Evolutionary conservation across 352 stramenopile species (phyloP).

Genomic region (Globisporangium carolinianum): DNA sequence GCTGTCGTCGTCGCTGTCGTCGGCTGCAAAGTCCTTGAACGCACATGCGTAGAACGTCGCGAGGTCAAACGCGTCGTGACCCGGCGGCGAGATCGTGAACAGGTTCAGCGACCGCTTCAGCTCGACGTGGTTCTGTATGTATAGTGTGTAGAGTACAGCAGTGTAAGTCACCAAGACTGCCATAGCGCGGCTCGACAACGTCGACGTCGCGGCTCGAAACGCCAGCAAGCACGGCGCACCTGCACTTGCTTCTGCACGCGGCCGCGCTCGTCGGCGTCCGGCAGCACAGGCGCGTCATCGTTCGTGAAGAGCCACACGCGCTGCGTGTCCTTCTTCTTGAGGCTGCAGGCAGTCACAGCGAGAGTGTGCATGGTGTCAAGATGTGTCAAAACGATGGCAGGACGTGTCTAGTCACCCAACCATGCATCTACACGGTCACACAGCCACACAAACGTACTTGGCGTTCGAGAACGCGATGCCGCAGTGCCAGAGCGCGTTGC

Average conservation of each 20-base stretch:
- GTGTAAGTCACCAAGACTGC: too few relatives aligned
- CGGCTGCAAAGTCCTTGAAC: constrained; percentile 56
- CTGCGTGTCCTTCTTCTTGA: constrained; percentile 84
- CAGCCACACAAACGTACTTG: constrained; percentile 32
- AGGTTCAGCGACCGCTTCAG: constrained; percentile 68
- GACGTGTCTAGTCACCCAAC: not conserved
- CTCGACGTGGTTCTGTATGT: constrained; percentile 62
- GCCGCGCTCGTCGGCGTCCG: constrained; percentile 50
- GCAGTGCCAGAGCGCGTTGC: constrained; percentile 80
- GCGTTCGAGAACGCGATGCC: constrained; percentile 74
- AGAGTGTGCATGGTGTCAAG: too few relatives aligned
- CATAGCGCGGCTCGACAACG: too few relatives aligned
- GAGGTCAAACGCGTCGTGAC: constrained; percentile 47
- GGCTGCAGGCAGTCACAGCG: constrained; percentile 17
- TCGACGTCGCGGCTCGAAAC: not conserved
- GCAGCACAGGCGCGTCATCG: constrained; percentile 41
- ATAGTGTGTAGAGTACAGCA: not conserved
- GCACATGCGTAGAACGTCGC: constrained; percentile 50
- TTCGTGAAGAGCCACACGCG: constrained; percentile 86
- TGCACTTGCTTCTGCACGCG: constrained; percentile 75
- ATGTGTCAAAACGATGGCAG: too few relatives aligned
- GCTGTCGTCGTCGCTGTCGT: constrained; percentile 13
- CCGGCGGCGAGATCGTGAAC: constrained; percentile 67
- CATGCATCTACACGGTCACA: not conserved
- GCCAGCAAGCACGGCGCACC: constrained; percentile 12